A percentile compares a stretch with the other conserved stretches of the same genome.
Evolutionary conservation across 345 rosid species (phyloP).

Genomic region (Eucalyptus decipiens): DNA sequence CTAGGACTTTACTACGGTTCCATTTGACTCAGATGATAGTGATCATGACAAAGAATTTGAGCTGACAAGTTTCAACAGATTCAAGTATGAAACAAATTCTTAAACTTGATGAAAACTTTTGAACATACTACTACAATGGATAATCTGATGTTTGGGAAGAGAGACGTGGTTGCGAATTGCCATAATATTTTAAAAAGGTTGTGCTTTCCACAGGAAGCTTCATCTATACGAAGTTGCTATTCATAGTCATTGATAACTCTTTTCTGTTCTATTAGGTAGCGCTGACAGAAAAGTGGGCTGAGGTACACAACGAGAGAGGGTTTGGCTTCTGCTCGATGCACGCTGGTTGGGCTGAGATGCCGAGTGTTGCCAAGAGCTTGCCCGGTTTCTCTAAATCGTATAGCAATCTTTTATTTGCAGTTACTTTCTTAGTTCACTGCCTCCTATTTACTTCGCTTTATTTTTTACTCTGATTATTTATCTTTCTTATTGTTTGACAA

Average conservation of each 20-base stretch:
- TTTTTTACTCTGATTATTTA: background rate
- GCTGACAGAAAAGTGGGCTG: conserved; percentile 70
- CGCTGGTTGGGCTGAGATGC: conserved; percentile 91
- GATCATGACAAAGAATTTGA: background rate
- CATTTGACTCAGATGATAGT: background rate
- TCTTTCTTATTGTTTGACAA: conserved; percentile 1
- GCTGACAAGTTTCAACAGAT: background rate
- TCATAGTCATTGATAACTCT: background rate
- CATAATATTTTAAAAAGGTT: background rate
- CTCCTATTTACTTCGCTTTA: background rate
- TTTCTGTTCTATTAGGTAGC: conserved; percentile 41
- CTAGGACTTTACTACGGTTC: background rate
- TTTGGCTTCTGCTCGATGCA: conserved; percentile 78
- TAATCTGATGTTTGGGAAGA: background rate
- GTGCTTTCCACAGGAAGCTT: background rate
- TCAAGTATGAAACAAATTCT: background rate
- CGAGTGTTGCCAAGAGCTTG: conserved; percentile 64
- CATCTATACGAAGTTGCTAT: no score
- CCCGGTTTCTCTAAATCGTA: conserved; percentile 49
- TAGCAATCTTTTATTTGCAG: background rate
- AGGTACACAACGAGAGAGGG: conserved; percentile 51
- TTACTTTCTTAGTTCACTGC: background rate
- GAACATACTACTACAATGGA: background rate
- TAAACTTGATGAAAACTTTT: background rate
- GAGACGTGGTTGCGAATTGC: background rate